Conservation (phyloP, 345 rosid species). For the Passiflora organensis region DNA sequence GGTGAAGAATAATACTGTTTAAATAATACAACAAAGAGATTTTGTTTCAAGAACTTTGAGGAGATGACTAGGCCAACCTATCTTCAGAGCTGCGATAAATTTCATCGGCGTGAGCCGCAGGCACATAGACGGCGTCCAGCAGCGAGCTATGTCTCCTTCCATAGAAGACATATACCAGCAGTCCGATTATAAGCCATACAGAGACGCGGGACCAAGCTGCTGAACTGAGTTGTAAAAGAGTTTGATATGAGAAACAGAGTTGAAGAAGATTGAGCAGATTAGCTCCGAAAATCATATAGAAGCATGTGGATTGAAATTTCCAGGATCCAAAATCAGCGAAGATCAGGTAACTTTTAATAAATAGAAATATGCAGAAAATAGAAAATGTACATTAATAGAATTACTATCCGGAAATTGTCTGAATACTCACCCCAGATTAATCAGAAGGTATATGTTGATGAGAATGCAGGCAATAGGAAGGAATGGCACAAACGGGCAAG, state of each 20-base stretch:
- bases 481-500: constrained; percentile 92
- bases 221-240: too few species aligned
- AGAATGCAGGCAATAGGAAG: constrained; percentile 78
- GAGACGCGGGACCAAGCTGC: constrained; percentile 64
- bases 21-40: constrained; percentile 13
- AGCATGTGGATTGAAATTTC: too few species aligned
- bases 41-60: constrained; percentile 6
- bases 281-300: background rate
- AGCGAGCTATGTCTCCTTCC: constrained; percentile 58
- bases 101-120: constrained; percentile 34
- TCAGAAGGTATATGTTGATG: constrained; percentile 78
- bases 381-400: background rate
- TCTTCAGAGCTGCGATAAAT: constrained; percentile 15
- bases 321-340: too few species aligned
- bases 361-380: too few species aligned
- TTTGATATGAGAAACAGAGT: too few species aligned
- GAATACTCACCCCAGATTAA: constrained; percentile 83
- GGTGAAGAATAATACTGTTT: too few species aligned
- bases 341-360: too few species aligned
- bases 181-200: constrained; percentile 56
- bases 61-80: background rate
- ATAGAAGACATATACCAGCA: constrained; percentile 42
- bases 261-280: background rate
- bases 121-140: constrained; percentile 30
- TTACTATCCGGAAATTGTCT: background rate